A percentile compares a stretch with the other conserved stretches of the same genome.
Conservation (phyloP, 768 basidiomycete genomes). For the Hygrocybe coccinea region DNA sequence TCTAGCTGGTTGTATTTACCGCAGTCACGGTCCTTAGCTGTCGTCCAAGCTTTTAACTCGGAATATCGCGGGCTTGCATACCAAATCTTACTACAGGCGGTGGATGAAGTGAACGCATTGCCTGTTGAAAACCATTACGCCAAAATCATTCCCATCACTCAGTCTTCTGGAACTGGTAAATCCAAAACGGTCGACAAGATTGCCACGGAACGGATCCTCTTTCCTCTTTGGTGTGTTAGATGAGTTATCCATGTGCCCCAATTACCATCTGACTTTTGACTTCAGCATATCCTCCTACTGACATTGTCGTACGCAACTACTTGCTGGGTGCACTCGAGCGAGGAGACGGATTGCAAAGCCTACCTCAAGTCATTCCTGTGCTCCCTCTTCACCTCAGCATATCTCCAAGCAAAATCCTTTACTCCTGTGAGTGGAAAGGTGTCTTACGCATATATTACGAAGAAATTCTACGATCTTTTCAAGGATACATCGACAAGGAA, state of each 20-base stretch:
- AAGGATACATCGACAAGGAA: neutral
- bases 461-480: constrained; percentile 1
- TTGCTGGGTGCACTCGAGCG: neutral
- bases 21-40: no score
- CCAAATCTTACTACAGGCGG: neutral
- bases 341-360: neutral
- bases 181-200: no score
- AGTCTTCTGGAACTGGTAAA: no score
- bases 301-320: no score
- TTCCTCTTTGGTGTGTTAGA: constrained; percentile 2
- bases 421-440: neutral
- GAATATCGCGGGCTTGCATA: no score
- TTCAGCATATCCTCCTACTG: no score
- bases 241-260: neutral
- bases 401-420: neutral
- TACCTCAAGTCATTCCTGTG: constrained; percentile 2
- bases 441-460: neutral
- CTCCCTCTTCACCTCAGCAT: neutral
- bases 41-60: no score
- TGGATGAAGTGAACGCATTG: no score
- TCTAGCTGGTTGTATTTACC: no score
- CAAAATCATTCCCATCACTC: no score
- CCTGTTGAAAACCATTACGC: no score
- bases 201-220: constrained; percentile 4
- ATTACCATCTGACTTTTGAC: no score